These are phyloP conservation scores for Adenanthera pavonina DNA, from an alignment of 306 rosid genomes.

Conservation along the genomic window DNA sequence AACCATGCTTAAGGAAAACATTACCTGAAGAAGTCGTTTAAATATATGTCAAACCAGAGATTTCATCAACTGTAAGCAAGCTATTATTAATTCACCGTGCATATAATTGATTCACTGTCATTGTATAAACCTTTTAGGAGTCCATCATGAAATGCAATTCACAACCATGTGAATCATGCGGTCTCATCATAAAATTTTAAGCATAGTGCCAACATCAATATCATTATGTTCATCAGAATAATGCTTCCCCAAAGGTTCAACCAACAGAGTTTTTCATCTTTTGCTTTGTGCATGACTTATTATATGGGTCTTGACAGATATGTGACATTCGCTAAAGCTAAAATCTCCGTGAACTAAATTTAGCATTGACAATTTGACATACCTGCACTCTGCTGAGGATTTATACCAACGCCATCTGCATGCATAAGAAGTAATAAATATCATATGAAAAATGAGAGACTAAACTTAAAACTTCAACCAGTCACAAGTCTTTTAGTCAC, in stretches of 20 bases:
- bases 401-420: conserved; percentile 98
- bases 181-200: conserved; percentile 12
- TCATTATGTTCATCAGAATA: conserved; percentile 11
- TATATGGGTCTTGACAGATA: neutral
- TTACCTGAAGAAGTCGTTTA: conserved; percentile 37
- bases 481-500: neutral
- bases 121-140: conserved; percentile 1
- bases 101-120: neutral
- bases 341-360: neutral
- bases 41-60: conserved; percentile 9
- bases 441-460: neutral
- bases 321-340: neutral
- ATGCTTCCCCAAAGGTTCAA: neutral
- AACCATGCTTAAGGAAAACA: conserved; percentile 54
- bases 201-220: neutral
- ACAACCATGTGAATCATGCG: neutral
- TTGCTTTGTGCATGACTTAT: neutral
- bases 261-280: neutral
- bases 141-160: neutral
- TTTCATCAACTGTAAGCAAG: neutral
- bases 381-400: conserved; percentile 99
- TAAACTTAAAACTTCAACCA: neutral
- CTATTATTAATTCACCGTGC: neutral
- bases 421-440: conserved; percentile 27
- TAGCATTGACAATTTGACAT: conserved; percentile 24